Percentiles rank a stretch among this genome's conserved stretches.
Evolutionary conservation across 805 yeast species (phyloP).

Genomic region (Zygoascus biomembranicola): DNA sequence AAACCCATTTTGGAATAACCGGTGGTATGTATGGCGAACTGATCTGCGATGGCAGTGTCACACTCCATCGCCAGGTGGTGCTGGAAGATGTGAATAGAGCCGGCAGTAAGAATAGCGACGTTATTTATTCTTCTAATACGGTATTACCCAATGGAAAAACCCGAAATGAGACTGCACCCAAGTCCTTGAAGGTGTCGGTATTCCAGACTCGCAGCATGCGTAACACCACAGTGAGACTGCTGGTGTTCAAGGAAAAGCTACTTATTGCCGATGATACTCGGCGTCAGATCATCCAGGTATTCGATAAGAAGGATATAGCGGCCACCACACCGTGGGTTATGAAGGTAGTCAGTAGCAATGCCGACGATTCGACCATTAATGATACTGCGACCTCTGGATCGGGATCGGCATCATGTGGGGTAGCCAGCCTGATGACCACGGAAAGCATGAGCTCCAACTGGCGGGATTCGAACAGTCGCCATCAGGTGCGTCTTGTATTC

Average conservation of each 20-base stretch:
- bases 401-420: neutral
- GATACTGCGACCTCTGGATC: neutral
- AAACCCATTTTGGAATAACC: constrained; percentile 9
- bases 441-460: neutral
- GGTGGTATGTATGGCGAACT: constrained; percentile 8
- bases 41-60: constrained; percentile 14
- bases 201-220: neutral
- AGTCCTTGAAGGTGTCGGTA: constrained; percentile 1
- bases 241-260: neutral
- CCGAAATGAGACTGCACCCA: neutral
- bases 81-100: constrained; percentile 7
- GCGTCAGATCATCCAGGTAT: neutral
- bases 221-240: neutral
- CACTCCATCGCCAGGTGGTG: constrained; percentile 6
- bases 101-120: constrained; percentile 11
- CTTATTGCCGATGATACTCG: neutral
- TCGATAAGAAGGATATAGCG: neutral
- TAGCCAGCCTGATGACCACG: neutral
- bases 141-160: neutral
- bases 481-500: neutral
- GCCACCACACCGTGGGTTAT: neutral
- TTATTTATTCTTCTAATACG: constrained; percentile 3
- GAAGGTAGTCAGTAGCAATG: neutral
- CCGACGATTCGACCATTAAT: neutral
- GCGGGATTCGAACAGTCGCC: neutral